Evolutionary conservation across 1,284 basidiomycete genomes (phyloP).

Genomic region (Vanrija sp.): DNA sequence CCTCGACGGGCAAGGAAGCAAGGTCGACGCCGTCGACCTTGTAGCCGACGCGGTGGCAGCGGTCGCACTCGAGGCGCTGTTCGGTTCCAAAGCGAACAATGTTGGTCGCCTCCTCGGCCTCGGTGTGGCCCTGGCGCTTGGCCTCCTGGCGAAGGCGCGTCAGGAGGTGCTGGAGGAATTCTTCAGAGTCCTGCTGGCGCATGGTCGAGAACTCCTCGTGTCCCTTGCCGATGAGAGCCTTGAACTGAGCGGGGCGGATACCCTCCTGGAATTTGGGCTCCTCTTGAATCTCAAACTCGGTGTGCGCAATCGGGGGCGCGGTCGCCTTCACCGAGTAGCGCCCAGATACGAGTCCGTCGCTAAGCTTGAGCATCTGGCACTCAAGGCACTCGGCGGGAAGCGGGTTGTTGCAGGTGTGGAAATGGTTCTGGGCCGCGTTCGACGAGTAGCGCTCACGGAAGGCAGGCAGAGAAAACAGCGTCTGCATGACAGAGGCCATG

Average conservation of each 20-base stretch:
- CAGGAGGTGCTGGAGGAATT: constrained; percentile 83
- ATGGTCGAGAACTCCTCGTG: constrained; percentile 95
- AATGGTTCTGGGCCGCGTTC: constrained; percentile 57
- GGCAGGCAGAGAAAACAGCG: constrained; percentile 71
- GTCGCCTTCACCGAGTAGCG: constrained; percentile 72
- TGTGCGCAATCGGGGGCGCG: constrained; percentile 26
- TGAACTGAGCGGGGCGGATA: constrained; percentile 78
- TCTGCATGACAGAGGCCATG: constrained; percentile 90
- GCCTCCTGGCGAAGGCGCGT: constrained; percentile 64
- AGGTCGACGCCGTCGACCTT: constrained; percentile 72
- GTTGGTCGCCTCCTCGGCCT: constrained; percentile 60
- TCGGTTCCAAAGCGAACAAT: constrained; percentile 79
- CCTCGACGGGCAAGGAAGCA: constrained; percentile 75
- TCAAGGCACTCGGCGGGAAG: constrained; percentile 83
- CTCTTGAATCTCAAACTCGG: constrained; percentile 36
- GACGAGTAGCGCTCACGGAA: constrained; percentile 73
- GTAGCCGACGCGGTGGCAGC: constrained; percentile 86
- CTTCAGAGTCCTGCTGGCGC: constrained; percentile 95
- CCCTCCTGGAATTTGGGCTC: constrained; percentile 72
- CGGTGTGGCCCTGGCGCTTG: constrained; percentile 52
- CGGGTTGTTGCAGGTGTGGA: constrained; percentile 61
- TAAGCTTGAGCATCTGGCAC: constrained; percentile 90
- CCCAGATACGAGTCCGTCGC: constrained; percentile 87
- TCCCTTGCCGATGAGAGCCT: constrained; percentile 82
- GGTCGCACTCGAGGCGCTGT: constrained; percentile 75